A percentile compares a stretch with the other conserved stretches of the same genome.
phyloP scores from a whole-genome alignment of 345 rosid species.

The Cardiospermum halicacabum region DNA sequence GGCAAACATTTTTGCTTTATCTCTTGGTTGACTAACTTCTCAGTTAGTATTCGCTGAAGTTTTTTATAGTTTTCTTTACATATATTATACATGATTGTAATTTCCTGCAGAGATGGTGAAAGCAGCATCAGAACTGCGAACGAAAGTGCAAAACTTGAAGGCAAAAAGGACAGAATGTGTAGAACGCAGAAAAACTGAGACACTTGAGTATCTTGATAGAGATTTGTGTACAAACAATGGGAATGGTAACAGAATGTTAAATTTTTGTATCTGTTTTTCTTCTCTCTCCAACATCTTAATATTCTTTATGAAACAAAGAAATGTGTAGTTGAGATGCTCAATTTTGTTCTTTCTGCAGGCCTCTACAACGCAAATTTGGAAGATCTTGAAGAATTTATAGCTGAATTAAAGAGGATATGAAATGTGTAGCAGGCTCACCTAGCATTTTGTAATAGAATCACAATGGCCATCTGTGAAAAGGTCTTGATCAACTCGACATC shows the following conservation, averaged over 20 bases:
- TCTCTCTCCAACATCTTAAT: neutral
- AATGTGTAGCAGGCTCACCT: neutral
- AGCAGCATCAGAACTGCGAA: constrained; percentile 52
- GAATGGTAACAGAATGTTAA: constrained; percentile 25
- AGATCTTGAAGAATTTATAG: constrained; percentile 51
- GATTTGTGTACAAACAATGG: constrained; percentile 25
- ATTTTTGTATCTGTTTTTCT: constrained; percentile 3
- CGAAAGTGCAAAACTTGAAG: constrained; percentile 38
- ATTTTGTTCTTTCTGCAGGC: constrained; percentile 28
- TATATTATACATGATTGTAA: neutral
- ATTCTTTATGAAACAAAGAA: neutral
- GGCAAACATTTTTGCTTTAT: neutral
- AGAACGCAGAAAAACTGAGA: constrained; percentile 26
- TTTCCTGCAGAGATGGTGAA: constrained; percentile 53
- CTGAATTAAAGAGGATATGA: constrained; percentile 48
- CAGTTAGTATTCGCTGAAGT: neutral
- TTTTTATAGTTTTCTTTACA: too few species aligned
- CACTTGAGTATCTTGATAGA: constrained; percentile 26
- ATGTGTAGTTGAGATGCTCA: neutral
- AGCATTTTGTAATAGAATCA: neutral
- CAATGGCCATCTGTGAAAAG: too few species aligned
- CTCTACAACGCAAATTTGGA: constrained; percentile 39
- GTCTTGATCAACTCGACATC: too few species aligned
- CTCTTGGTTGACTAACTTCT: neutral
- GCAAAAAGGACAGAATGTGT: constrained; percentile 26